Evolutionary conservation across 306 rosid species (phyloP).

Genomic region (Dalbergia cochinchinensis): DNA sequence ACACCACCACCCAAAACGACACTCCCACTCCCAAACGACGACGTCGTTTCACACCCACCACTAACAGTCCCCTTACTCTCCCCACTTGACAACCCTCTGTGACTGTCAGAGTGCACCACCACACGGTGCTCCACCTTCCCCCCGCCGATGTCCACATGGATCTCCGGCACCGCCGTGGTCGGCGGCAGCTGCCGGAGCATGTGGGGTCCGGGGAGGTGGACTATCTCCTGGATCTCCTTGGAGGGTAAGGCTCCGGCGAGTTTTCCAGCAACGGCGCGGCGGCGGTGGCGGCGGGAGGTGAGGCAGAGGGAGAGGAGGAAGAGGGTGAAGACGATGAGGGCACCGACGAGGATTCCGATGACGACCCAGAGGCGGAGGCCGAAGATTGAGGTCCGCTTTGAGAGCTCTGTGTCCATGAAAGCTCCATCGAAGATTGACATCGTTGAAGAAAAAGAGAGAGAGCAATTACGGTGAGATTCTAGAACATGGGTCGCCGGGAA

Average conservation of each 20-base stretch:
- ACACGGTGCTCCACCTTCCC: conserved; percentile 72
- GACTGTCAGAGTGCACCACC: conserved; percentile 66
- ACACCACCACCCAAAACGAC: conserved; percentile 51
- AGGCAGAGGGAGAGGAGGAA: conserved; percentile 91
- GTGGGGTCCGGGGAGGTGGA: conserved; percentile 65
- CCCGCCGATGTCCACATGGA: conserved; percentile 78
- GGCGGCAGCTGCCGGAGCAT: conserved; percentile 51
- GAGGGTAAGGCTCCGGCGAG: conserved; percentile 50
- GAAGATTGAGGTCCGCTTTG: conserved; percentile 85
- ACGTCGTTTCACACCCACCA: conserved; percentile 68
- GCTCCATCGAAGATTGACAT: conserved; percentile 89
- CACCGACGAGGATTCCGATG: conserved; percentile 84
- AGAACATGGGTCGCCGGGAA: conserved; percentile 25
- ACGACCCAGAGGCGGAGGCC: conserved; percentile 94
- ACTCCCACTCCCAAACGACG: conserved; percentile 70
- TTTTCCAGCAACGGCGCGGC: conserved; percentile 18
- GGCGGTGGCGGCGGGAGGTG: conserved; percentile 74
- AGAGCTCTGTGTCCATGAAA: conserved; percentile 74
- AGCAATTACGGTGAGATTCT: not conserved
- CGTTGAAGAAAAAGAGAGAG: not conserved
- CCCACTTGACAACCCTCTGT: conserved; percentile 67
- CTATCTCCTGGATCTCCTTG: conserved; percentile 83
- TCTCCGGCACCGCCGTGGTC: conserved; percentile 60
- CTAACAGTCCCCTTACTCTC: conserved; percentile 70
- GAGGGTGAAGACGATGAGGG: conserved; percentile 72